phyloP scores from a whole-genome alignment of 306 rosid genomes.

The Trifolium pratense region DNA sequence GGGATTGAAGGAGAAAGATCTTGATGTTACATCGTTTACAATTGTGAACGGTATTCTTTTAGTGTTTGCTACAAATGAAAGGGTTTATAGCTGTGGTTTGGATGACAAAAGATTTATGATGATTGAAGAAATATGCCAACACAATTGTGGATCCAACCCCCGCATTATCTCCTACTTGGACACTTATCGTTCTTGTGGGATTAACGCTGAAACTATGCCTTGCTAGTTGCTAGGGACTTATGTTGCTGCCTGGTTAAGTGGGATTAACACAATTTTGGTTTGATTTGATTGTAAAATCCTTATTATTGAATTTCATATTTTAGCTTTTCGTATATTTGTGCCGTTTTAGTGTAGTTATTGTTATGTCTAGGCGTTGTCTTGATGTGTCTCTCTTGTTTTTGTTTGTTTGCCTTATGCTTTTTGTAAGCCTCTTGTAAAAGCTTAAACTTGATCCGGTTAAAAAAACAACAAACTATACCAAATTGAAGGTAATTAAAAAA shows the following conservation, averaged over 20 bases:
- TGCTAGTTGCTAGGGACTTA: not conserved
- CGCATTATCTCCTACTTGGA: not conserved
- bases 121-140: slow-evolving; percentile 26
- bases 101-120: not conserved
- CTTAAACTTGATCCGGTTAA: too few relatives aligned
- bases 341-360: too few relatives aligned
- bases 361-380: too few relatives aligned
- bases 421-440: too few relatives aligned
- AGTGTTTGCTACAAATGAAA: not conserved
- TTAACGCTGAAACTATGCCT: not conserved
- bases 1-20: slow-evolving; percentile 16
- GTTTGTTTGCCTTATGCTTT: too few relatives aligned
- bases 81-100: slow-evolving; percentile 38
- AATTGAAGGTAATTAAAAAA: too few relatives aligned
- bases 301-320: too few relatives aligned
- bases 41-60: slow-evolving; percentile 20
- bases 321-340: too few relatives aligned
- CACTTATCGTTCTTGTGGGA: not conserved
- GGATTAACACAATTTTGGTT: too few relatives aligned
- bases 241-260: not conserved
- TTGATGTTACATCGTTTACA: not conserved
- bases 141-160: not conserved
- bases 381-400: too few relatives aligned
- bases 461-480: too few relatives aligned
- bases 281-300: too few relatives aligned